phyloP scores from a whole-genome alignment of 441 rosid genomes.

The Erysimum cheiri region DNA sequence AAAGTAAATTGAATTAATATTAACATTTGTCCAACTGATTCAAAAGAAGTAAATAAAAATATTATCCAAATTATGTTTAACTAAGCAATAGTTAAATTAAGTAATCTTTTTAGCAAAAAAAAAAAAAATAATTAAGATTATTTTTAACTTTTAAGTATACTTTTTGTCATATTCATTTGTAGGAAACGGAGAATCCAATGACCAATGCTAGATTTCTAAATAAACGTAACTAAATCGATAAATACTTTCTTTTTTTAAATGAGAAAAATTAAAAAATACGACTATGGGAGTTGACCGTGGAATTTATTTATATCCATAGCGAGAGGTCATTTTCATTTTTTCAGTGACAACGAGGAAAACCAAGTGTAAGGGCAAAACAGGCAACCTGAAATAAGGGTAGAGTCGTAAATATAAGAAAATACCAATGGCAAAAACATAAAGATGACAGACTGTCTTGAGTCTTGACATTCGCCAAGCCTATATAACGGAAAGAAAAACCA shows the following conservation, averaged over 20 bases:
- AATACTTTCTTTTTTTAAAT: neutral
- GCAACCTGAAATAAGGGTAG: neutral
- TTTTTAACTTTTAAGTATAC: too few species aligned
- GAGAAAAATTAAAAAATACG: neutral
- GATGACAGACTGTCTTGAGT: conserved; percentile 40
- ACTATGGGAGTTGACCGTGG: conserved; percentile 28
- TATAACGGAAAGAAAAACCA: neutral
- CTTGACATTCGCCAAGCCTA: conserved; percentile 28
- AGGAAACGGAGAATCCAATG: conserved; percentile 12
- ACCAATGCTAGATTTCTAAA: neutral
- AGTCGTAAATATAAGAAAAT: neutral
- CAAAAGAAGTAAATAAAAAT: too few species aligned
- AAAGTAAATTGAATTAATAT: too few species aligned
- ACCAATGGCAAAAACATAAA: conserved; percentile 11
- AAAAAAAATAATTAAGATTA: too few species aligned
- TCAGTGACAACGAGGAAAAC: conserved; percentile 20
- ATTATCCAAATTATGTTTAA: too few species aligned
- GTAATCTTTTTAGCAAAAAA: too few species aligned
- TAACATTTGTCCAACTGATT: too few species aligned
- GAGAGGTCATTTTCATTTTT: conserved; percentile 19
- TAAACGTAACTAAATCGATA: neutral
- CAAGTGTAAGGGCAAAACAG: conserved; percentile 17
- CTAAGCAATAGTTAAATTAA: too few species aligned
- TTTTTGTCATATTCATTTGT: too few species aligned
- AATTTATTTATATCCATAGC: conserved; percentile 22